Base-by-base conservation (phyloP, 163 green algal genomes). In the Scenedesmus sp. region DNA sequence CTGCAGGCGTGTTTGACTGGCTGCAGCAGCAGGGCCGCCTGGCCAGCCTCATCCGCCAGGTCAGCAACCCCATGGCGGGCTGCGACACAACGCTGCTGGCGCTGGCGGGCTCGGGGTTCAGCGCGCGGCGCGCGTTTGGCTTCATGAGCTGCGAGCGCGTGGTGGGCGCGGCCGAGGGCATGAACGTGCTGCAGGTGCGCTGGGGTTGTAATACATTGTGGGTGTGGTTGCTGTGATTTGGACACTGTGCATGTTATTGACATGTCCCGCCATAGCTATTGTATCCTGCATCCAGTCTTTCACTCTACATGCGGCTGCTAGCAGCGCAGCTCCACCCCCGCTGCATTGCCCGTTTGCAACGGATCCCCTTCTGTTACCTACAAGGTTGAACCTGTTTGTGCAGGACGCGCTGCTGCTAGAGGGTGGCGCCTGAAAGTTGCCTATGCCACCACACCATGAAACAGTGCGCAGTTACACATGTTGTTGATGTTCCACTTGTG, bases 31-130 rank as follows among this genome's bases (percentile, higher is more conserved):
- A 79, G 62, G 94, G 94, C 34, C 92, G 97, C 9, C 92, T 96
- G 88, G 97, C 97, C 5, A 97, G 96, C 1, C 92, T 99, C 10
- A 95, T 99, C 79, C 96, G 98, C 1, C 98, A 99, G 93, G 99
- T 99, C 96, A 98, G 95, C 96, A 99, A 99, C 94, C 98, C 98
- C 15, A 97, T 99, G 95, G 98, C 98, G 4, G 98, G 96, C 15
- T 97, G 94, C 8, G 98, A 99, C 95, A 97, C 96, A 70, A 99
- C 98, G 9, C 94, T 99, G 92, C 95, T 99, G 73, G 97, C 98
- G 12, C 97, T 99, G 60, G 95, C 98, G 56, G 98, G 98, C 5
- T 90, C 93, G 1, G 98, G 98, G n/a, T 94, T 95, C 60, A 87
- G 93, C 55, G n/a, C 84, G 0, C 76, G 94, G 54, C 91, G 92